Base-by-base conservation (phyloP, 2,329 filamentous ascomycete genomes). In the Colletotrichum eremochloae region DNA sequence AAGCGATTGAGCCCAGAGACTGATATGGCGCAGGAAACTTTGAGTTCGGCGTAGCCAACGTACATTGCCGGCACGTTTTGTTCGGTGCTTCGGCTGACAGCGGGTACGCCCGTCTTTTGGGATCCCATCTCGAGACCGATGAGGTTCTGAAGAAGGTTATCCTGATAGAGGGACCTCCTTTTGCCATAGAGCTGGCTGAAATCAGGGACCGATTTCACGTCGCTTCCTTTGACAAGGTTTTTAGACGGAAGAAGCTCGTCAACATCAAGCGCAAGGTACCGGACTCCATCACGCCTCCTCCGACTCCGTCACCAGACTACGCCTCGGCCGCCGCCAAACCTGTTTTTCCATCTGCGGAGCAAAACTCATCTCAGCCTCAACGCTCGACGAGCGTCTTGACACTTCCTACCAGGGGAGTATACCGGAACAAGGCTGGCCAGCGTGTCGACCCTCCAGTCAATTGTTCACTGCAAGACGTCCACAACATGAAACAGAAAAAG, bases 31-130 rank as follows among this genome's bases (percentile, higher is more conserved):
- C 65, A 81, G 79, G 75, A 76, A 79, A 76, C 29, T 78, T 81
- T 53, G 78, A 80, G 31, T 75, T 79, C n/a, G 74, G 80, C 56
- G 73, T 82, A 38, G 72, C 75, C 24, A 79, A 84, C 71, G 73
- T 80, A 11, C 84, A 85, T 67, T 85, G 83, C 69, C 79, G 76
- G 15, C 81, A 80, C 14, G 75, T 85, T 44, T 61, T 84, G 52
- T 83, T 85, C 56, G 83, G 82, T n/a, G 83, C 78, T 31, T 82
- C 83, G 2, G 78, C 80, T 5, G 83, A 85, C 64, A 83, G 81
- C 67, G 81, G 83, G 31, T 84, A 84, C 67, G 82, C 82, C n/a
- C 81, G 81, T 20, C 74, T 84, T 33, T 78, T 85, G 18, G 78
- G 77, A 4, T 76, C 79, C 0, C 78, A 82, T 61, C 74, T 76